These are phyloP conservation scores for Pleurotus giganteus DNA, from an alignment of 768 basidiomycete species.

Conservation along the genomic window DNA sequence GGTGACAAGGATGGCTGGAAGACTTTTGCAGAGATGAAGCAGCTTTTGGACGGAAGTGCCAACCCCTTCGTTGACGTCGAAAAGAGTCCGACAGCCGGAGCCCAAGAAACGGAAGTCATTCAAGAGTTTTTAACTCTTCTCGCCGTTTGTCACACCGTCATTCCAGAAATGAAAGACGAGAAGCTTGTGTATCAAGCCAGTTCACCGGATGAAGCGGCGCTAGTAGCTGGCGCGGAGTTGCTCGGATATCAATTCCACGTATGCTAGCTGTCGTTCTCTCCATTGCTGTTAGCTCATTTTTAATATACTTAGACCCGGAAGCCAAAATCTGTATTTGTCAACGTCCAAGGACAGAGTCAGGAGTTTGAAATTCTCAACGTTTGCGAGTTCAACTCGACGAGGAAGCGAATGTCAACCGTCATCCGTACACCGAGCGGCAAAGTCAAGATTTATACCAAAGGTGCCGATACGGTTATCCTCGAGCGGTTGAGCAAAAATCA, in stretches of 20 bases:
- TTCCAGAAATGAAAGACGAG: constrained; percentile 87
- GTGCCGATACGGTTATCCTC: constrained; percentile 96
- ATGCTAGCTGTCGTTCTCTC: constrained; percentile 27
- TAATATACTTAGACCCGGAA: constrained; percentile 71
- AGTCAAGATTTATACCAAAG: constrained; percentile 95
- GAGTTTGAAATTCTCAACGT: constrained; percentile 95
- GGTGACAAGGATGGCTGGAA: constrained; percentile 67
- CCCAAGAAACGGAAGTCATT: constrained; percentile 51
- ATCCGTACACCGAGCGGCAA: constrained; percentile 84
- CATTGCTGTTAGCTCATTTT: background rate
- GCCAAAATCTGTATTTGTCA: constrained; percentile 92
- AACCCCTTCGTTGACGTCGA: constrained; percentile 61
- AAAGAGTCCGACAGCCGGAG: constrained; percentile 24
- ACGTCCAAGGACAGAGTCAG: constrained; percentile 63
- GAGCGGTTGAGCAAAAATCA: constrained; percentile 89
- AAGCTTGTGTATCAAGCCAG: constrained; percentile 94
- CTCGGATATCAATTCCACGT: constrained; percentile 95
- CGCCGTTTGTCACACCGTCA: constrained; percentile 97
- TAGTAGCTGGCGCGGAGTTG: constrained; percentile 91
- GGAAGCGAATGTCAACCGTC: constrained; percentile 97
- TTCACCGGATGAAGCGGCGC: constrained; percentile 95
- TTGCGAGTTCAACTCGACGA: constrained; percentile 97
- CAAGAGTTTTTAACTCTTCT: constrained; percentile 78
- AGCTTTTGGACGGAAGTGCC: constrained; percentile 45
- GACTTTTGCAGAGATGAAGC: constrained; percentile 74